Evolutionary conservation across 495 filamentous ascomycete species (phyloP).

Genomic region (Penicillium bialowiezense): DNA sequence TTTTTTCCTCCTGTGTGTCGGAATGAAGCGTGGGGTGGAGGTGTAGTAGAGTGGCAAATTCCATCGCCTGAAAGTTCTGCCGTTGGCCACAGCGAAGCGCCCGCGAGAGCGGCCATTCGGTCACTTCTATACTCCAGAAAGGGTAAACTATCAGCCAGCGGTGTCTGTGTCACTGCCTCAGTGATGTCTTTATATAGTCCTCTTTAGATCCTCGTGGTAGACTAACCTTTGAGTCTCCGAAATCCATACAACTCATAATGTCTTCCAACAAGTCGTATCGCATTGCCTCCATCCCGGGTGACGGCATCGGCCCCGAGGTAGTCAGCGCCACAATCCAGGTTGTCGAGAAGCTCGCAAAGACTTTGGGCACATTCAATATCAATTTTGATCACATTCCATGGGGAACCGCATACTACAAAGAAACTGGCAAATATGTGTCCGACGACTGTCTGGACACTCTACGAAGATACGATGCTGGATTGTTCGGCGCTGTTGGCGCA

Average conservation of each 20-base stretch:
- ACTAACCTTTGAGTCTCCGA: no score
- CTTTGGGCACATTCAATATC: slow-evolving; percentile 32
- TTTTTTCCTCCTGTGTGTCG: neutral
- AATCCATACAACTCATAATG: slow-evolving; percentile 4
- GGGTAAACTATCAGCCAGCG: slow-evolving; percentile 9
- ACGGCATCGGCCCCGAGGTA: slow-evolving; percentile 44
- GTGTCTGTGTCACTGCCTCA: neutral
- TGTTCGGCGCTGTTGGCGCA: slow-evolving; percentile 48
- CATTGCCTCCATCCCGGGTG: slow-evolving; percentile 42
- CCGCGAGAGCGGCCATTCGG: neutral
- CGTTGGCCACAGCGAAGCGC: neutral
- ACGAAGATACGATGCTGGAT: slow-evolving; percentile 39
- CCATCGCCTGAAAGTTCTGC: slow-evolving; percentile 29
- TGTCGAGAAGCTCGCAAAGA: slow-evolving; percentile 29
- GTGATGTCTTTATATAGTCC: neutral
- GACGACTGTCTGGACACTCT: slow-evolving; percentile 37
- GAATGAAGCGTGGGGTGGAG: neutral
- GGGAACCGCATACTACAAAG: slow-evolving; percentile 40
- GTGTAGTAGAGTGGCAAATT: slow-evolving; percentile 4
- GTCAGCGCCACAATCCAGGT: slow-evolving; percentile 36
- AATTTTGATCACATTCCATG: slow-evolving; percentile 40
- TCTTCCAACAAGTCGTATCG: slow-evolving; percentile 16
- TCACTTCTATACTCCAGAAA: neutral
- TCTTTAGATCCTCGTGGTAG: no score
- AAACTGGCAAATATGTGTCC: slow-evolving; percentile 38